Conservation (phyloP, 805 yeast genomes). For the Saccharomycopsis capsularis region DNA sequence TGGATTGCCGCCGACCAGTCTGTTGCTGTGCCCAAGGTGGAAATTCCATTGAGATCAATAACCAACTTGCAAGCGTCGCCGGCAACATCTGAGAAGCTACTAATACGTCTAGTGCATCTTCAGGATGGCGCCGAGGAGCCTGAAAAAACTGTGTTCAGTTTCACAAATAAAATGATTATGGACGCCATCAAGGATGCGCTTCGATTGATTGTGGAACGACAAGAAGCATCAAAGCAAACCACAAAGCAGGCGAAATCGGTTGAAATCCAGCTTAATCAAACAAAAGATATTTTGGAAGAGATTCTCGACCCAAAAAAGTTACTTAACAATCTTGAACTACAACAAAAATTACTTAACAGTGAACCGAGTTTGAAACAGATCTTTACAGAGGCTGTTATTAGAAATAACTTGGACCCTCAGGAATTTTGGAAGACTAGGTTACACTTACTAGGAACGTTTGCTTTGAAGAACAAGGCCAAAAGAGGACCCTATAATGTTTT, state of each 20-base stretch:
- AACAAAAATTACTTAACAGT: slow-evolving; percentile 66
- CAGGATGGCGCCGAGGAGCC: slow-evolving; percentile 23
- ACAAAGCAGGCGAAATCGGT: slow-evolving; percentile 7
- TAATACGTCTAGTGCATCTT: slow-evolving; percentile 46
- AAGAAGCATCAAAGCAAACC: slow-evolving; percentile 35
- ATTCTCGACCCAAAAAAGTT: slow-evolving; percentile 52
- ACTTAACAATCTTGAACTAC: slow-evolving; percentile 66
- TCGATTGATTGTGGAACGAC: slow-evolving; percentile 63
- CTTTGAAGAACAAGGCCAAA: slow-evolving; percentile 76
- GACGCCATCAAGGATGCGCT: slow-evolving; percentile 61
- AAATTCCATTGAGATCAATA: slow-evolving; percentile 37
- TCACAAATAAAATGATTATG: slow-evolving; percentile 69
- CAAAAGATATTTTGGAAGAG: slow-evolving; percentile 30
- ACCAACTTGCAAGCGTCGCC: slow-evolving; percentile 62
- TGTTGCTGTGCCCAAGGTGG: slow-evolving; percentile 34
- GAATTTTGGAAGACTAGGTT: slow-evolving; percentile 86
- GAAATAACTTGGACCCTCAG: slow-evolving; percentile 63
- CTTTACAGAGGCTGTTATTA: slow-evolving; percentile 84
- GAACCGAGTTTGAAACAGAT: slow-evolving; percentile 63
- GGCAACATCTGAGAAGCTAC: slow-evolving; percentile 58
- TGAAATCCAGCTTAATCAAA: slow-evolving; percentile 9
- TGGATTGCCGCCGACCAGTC: slow-evolving; percentile 53
- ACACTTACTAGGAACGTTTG: slow-evolving; percentile 75
- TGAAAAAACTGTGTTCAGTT: slow-evolving; percentile 44
- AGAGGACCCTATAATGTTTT: slow-evolving; percentile 91